phyloP scores from a whole-genome alignment of 768 basidiomycete genomes.

The Holtermannia corniformis region DNA sequence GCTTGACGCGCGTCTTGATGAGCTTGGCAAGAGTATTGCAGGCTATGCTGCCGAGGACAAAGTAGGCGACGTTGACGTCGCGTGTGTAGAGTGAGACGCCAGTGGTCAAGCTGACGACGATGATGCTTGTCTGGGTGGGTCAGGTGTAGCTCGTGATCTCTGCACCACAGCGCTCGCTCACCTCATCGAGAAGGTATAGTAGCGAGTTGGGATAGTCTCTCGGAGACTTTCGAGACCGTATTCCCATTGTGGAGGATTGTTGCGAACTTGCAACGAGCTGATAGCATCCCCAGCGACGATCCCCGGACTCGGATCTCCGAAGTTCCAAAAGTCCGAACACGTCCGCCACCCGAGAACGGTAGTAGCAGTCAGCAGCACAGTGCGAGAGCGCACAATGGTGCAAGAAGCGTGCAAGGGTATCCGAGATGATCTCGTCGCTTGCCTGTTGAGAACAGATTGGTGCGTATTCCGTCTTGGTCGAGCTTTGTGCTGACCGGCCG shows the following conservation, averaged over 20 bases:
- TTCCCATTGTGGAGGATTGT: slow-evolving; percentile 18
- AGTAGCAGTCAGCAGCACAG: not conserved
- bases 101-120: slow-evolving; percentile 37
- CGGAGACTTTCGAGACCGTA: slow-evolving; percentile 20
- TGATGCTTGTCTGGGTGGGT: slow-evolving; percentile 33
- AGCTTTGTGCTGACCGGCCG: not conserved
- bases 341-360: no score
- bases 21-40: slow-evolving; percentile 38
- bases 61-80: slow-evolving; percentile 41
- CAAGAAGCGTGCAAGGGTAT: slow-evolving; percentile 22
- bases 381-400: slow-evolving; percentile 5
- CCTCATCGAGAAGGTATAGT: slow-evolving; percentile 30
- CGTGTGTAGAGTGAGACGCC: slow-evolving; percentile 37
- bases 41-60: slow-evolving; percentile 27
- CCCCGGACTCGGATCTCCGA: no score
- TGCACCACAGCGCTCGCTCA: slow-evolving; percentile 3
- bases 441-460: slow-evolving; percentile 28
- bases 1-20: slow-evolving; percentile 40
- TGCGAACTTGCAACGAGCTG: no score
- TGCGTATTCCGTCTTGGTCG: slow-evolving; percentile 4
- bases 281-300: no score
- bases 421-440: slow-evolving; percentile 25
- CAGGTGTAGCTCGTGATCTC: not conserved
- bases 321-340: no score
- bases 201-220: slow-evolving; percentile 25